Conservation (phyloP, 805 yeast genomes). For the Yarrowia sp. region DNA sequence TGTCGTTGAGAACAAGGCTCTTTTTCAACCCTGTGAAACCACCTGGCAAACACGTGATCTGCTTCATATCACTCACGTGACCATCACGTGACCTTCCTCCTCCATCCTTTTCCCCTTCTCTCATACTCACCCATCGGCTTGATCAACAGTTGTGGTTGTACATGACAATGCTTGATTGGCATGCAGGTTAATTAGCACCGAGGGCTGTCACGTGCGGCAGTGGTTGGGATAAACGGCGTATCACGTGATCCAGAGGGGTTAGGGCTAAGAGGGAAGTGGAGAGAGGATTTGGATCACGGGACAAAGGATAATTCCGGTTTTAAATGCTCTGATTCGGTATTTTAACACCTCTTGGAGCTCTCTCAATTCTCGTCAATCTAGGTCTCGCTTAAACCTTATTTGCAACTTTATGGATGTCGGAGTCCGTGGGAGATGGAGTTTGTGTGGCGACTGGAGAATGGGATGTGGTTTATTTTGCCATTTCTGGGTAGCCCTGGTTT, state of each 20-base stretch:
- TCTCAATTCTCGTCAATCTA: neutral
- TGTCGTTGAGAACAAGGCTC: too few relatives aligned
- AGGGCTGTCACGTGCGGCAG: neutral
- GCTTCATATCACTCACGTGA: neutral
- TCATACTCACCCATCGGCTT: constrained; percentile 16
- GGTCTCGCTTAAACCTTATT: neutral
- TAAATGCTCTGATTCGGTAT: neutral
- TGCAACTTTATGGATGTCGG: neutral
- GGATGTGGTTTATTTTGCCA: neutral
- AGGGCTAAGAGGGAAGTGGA: neutral
- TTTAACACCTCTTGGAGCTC: neutral
- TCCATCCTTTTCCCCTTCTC: neutral
- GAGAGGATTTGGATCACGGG: neutral
- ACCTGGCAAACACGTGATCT: neutral
- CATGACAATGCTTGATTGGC: constrained; percentile 17
- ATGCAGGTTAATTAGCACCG: constrained; percentile 15
- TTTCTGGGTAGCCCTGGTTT: neutral
- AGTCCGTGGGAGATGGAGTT: neutral
- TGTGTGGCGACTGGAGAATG: too few relatives aligned
- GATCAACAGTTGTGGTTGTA: constrained; percentile 12
- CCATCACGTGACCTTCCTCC: neutral
- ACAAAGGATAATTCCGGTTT: too few relatives aligned
- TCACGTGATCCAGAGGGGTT: neutral
- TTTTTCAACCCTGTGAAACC: too few relatives aligned
- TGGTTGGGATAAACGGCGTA: too few relatives aligned